A percentile compares a stretch with the other conserved stretches of the same genome.
Conservation (phyloP, 2,329 filamentous ascomycete genomes). For the Alternaria tenuissima region DNA sequence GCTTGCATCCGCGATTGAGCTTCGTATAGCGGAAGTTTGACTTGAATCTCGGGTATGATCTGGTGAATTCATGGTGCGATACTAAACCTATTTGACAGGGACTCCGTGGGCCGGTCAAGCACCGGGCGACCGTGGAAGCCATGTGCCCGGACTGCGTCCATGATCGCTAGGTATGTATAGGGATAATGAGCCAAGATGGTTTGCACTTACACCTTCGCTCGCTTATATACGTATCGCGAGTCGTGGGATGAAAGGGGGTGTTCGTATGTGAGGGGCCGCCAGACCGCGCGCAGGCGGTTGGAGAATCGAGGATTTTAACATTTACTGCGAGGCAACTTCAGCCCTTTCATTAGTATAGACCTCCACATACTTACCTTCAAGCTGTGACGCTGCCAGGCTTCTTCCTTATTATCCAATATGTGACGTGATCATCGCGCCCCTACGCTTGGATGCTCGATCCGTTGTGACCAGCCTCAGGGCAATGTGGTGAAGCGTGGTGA, state of each 20-base stretch:
- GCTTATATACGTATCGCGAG: not conserved
- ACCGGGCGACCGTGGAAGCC: not conserved
- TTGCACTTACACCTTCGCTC: not conserved
- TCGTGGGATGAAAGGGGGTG: not conserved
- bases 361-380: not conserved
- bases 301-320: not conserved
- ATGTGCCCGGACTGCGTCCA: not conserved
- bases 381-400: not conserved
- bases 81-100: not conserved
- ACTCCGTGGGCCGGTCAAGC: not conserved
- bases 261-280: not conserved
- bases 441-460: not conserved
- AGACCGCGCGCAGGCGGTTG: not conserved
- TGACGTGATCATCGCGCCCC: not conserved
- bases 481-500: not conserved
- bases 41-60: not conserved
- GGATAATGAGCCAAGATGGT: not conserved
- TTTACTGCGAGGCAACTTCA: not conserved
- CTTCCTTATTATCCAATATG: not conserved
- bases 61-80: not conserved
- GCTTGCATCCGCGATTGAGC: not conserved
- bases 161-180: not conserved
- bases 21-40: not conserved
- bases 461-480: not conserved
- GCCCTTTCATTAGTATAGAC: not conserved